Evolutionary conservation across 2,329 filamentous ascomycete genomes (phyloP).

Genomic region (Pseudogymnoascus sp.): DNA sequence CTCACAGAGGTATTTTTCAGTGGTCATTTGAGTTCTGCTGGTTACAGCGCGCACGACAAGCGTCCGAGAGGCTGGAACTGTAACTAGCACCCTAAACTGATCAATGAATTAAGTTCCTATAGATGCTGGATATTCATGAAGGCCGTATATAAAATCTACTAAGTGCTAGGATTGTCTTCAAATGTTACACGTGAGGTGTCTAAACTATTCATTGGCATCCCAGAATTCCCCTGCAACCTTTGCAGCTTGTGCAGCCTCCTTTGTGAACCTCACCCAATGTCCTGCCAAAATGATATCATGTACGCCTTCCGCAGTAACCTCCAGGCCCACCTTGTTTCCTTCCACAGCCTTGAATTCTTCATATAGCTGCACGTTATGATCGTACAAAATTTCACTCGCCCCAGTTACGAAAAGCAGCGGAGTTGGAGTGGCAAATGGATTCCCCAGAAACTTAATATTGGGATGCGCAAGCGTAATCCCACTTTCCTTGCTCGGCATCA

Average conservation of each 20-base stretch:
- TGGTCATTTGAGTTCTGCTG: not conserved
- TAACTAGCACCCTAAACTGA: not conserved
- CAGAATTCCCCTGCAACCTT: constrained; percentile 15
- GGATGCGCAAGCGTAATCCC: constrained; percentile 28
- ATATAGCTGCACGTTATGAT: constrained; percentile 35
- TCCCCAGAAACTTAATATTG: constrained; percentile 35
- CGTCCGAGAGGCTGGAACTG: not conserved
- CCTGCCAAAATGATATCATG: constrained; percentile 44
- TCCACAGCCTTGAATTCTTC: constrained; percentile 32
- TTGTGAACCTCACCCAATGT: constrained; percentile 37
- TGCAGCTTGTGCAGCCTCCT: constrained; percentile 26
- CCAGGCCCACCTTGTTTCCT: constrained; percentile 38
- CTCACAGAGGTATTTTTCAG: not conserved
- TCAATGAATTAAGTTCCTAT: not conserved
- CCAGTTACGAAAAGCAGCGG: constrained; percentile 40
- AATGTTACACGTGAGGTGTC: not conserved
- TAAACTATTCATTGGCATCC: not conserved
- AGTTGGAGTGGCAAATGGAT: constrained; percentile 35
- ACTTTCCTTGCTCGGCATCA: constrained; percentile 23
- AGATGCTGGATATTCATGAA: not conserved
- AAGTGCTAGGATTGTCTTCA: not conserved
- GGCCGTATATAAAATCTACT: not conserved
- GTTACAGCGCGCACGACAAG: not conserved
- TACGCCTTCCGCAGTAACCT: constrained; percentile 36
- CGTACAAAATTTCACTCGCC: constrained; percentile 37